Evolutionary conservation across 345 rosid species (phyloP).

Genomic region (Schrenkiella parvula): DNA sequence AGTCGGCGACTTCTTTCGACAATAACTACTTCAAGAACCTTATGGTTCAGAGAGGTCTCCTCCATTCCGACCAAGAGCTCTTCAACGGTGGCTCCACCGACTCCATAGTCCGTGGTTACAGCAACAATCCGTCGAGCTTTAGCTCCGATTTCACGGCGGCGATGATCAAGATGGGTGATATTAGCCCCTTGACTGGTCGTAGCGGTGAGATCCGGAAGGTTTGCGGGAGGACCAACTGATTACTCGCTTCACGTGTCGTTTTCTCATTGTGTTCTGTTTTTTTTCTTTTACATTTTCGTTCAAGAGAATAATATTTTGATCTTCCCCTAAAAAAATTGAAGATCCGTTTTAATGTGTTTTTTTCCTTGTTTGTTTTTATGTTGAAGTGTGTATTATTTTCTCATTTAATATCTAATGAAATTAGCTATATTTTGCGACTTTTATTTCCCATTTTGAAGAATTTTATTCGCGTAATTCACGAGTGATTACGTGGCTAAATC

Average conservation of each 20-base stretch:
- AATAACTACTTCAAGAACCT: constrained; percentile 73
- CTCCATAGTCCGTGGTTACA: constrained; percentile 53
- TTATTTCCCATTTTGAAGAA: not conserved
- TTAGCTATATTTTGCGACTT: not conserved
- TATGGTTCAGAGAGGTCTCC: constrained; percentile 53
- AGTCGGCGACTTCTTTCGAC: constrained; percentile 54
- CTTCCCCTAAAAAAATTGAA: not conserved
- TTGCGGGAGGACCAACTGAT: constrained; percentile 59
- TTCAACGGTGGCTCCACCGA: constrained; percentile 75
- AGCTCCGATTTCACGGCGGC: constrained; percentile 55
- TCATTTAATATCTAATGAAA: constrained; percentile 10
- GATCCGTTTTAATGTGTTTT: not conserved
- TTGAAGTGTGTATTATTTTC: constrained; percentile 23
- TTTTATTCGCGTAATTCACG: not conserved
- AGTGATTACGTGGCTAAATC: not conserved
- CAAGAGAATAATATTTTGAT: not conserved
- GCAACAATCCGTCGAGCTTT: constrained; percentile 49
- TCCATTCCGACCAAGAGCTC: constrained; percentile 69
- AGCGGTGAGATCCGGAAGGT: constrained; percentile 72
- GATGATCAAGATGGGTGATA: constrained; percentile 85
- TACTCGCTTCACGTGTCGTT: not conserved
- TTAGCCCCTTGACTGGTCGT: constrained; percentile 71
- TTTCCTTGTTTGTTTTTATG: not conserved
- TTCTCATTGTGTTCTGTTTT: not conserved
- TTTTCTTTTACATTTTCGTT: not conserved